These are phyloP conservation scores for Juglanconis juglandina DNA, from an alignment of 2,329 filamentous ascomycete species.

Conservation along the genomic window DNA sequence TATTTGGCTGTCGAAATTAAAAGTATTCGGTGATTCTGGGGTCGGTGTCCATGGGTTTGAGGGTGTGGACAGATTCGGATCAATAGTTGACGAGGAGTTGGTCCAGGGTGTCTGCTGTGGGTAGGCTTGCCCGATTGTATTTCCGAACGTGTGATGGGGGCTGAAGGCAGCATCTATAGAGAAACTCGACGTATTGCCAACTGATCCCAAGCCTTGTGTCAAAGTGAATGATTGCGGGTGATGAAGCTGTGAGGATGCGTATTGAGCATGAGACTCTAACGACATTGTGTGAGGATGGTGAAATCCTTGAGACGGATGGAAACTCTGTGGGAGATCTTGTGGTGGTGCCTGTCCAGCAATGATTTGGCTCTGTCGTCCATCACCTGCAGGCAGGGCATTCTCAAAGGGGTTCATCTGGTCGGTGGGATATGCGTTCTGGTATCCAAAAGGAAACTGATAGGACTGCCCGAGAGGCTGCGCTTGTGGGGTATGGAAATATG, in stretches of 20 bases:
- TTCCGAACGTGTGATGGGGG: neutral
- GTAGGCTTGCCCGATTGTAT: neutral
- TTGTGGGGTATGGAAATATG: neutral
- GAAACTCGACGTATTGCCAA: neutral
- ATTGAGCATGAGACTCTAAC: neutral
- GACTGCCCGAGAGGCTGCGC: neutral
- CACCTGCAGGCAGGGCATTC: neutral
- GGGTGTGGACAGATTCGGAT: neutral
- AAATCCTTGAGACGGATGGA: neutral
- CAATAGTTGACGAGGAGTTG: neutral
- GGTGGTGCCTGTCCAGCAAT: neutral
- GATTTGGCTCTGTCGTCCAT: neutral
- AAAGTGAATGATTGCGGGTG: neutral
- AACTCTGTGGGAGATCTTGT: neutral
- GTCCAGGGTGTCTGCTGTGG: neutral
- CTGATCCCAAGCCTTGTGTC: neutral
- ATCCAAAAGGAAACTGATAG: neutral
- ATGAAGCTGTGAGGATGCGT: neutral
- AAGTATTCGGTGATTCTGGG: neutral
- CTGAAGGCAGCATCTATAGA: neutral
- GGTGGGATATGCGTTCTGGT: neutral
- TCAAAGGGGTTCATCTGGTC: neutral
- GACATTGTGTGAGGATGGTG: neutral
- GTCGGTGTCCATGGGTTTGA: neutral
- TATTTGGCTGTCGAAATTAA: neutral